phyloP scores from a whole-genome alignment of 139 green algal species.

The Pseudopediastrum boryanum region DNA sequence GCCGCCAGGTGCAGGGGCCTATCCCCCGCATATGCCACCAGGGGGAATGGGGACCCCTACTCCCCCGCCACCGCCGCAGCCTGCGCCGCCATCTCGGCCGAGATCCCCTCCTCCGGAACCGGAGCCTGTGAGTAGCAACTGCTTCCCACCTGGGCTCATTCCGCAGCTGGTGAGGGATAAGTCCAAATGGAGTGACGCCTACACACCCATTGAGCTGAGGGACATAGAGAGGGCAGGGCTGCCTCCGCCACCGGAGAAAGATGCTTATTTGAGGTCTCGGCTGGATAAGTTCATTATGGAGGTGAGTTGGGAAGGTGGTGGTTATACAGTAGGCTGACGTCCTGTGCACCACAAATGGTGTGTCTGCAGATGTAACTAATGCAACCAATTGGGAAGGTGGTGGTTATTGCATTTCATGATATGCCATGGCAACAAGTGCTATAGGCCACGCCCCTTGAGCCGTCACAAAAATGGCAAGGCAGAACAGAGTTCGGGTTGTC shows the following conservation, averaged over 20 bases:
- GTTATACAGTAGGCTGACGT: neutral
- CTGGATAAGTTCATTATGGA: constrained; percentile 82
- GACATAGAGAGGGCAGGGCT: constrained; percentile 65
- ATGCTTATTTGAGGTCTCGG: constrained; percentile 73
- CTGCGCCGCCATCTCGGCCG: constrained; percentile 5
- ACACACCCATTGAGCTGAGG: constrained; percentile 62
- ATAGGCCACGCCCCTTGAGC: neutral
- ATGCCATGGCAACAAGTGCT: neutral
- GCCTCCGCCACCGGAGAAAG: constrained; percentile 57
- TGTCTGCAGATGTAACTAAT: neutral
- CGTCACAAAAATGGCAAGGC: neutral
- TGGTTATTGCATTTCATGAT: neutral
- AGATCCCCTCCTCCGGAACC: neutral
- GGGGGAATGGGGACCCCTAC: too few species aligned
- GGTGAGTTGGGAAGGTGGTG: constrained; percentile 33
- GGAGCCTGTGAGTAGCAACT: constrained; percentile 60
- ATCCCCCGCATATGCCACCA: too few species aligned
- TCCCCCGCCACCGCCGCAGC: constrained; percentile 5
- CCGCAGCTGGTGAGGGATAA: constrained; percentile 70
- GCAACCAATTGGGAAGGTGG: neutral
- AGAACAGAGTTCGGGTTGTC: neutral
- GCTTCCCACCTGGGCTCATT: constrained; percentile 84
- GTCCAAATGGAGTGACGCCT: constrained; percentile 60
- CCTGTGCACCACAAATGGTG: neutral
- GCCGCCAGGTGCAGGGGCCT: too few species aligned